Evolutionary conservation across 345 rosid genomes (phyloP).

Genomic region (Pistacia integerrima): DNA sequence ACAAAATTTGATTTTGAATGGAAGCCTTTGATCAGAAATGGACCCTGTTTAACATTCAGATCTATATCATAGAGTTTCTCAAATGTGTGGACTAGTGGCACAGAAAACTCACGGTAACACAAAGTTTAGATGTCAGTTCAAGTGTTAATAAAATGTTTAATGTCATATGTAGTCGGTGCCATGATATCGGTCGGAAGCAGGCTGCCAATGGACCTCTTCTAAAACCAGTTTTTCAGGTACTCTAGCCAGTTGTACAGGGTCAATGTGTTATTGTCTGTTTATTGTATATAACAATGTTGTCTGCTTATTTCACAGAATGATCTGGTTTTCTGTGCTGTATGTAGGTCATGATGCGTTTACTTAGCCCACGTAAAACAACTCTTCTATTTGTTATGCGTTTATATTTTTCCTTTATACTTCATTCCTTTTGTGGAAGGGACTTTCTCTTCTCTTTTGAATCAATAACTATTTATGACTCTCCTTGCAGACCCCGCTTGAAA

Average conservation of each 20-base stretch:
- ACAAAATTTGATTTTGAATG: background rate
- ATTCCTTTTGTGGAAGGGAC: conserved; percentile 11
- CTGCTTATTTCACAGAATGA: background rate
- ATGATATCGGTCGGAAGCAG: conserved; percentile 89
- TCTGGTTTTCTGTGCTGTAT: conserved; percentile 15
- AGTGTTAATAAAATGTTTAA: conserved; percentile 20
- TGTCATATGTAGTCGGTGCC: conserved; percentile 71
- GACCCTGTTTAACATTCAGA: too few relatives aligned
- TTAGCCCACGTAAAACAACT: background rate
- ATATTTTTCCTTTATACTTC: background rate
- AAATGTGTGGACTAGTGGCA: too few relatives aligned
- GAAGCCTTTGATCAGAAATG: background rate
- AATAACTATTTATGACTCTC: conserved; percentile 7
- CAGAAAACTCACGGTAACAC: too few relatives aligned
- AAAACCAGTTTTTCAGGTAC: conserved; percentile 89
- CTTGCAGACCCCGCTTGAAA: conserved; percentile 69
- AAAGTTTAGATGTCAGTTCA: too few relatives aligned
- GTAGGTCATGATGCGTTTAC: conserved; percentile 68
- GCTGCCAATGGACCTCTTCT: conserved; percentile 90
- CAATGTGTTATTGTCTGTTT: conserved; percentile 12
- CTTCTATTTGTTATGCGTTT: background rate
- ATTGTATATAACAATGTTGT: conserved; percentile 1
- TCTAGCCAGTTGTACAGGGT: background rate
- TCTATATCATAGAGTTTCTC: too few relatives aligned
- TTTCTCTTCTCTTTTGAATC: conserved; percentile 9